phyloP scores from a whole-genome alignment of 2,329 filamentous ascomycete species.

The Diplodia scrobiculata region DNA sequence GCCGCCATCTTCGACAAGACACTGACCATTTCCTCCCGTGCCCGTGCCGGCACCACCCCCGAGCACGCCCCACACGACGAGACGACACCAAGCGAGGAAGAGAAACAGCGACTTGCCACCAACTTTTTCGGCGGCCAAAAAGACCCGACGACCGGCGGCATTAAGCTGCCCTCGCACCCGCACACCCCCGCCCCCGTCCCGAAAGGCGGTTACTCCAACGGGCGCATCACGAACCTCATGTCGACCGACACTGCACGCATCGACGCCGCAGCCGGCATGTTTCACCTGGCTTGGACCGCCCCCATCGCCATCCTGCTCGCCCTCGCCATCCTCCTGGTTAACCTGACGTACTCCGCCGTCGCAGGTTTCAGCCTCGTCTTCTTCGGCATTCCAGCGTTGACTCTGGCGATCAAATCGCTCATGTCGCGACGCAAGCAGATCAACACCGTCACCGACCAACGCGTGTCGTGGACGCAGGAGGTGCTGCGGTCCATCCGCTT shows the following conservation, averaged over 20 bases:
- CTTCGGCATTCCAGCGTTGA: constrained; percentile 75
- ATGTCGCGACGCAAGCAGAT: constrained; percentile 75
- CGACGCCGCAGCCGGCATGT: constrained; percentile 82
- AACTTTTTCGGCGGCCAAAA: constrained; percentile 47
- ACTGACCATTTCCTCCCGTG: constrained; percentile 83
- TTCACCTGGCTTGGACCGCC: constrained; percentile 88
- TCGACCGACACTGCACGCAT: constrained; percentile 92
- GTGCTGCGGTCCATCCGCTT: constrained; percentile 89
- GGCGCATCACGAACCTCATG: constrained; percentile 90
- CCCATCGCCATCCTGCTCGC: constrained; percentile 78
- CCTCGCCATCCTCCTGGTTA: constrained; percentile 77
- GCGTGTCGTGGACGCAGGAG: constrained; percentile 88
- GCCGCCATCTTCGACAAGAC: constrained; percentile 88
- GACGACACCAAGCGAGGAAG: constrained; percentile 53
- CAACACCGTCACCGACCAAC: constrained; percentile 91
- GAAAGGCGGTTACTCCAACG: constrained; percentile 89
- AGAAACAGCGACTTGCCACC: constrained; percentile 49
- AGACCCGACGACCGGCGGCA: constrained; percentile 47
- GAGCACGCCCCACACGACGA: constrained; percentile 46
- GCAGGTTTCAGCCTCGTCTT: constrained; percentile 83
- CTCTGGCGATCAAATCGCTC: constrained; percentile 72
- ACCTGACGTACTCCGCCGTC: constrained; percentile 87
- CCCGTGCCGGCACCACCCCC: constrained; percentile 74
- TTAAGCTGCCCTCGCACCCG: constrained; percentile 45
- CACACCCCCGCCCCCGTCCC: constrained; percentile 56